Conservation (phyloP, 768 basidiomycete genomes). For the Coprinellus micaceus region DNA sequence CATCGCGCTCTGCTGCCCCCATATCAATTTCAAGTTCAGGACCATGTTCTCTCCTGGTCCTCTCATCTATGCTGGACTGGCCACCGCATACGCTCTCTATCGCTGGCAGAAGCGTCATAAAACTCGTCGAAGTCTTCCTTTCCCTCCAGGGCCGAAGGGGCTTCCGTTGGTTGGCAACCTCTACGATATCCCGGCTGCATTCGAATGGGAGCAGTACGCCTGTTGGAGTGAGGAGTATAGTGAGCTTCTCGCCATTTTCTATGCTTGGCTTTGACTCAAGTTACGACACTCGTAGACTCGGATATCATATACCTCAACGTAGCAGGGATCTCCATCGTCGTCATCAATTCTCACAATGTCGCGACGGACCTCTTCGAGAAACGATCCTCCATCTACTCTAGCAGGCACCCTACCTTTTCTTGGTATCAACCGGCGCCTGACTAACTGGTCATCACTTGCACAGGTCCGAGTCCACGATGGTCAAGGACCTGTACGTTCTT, state of each 20-base stretch:
- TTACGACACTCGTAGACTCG: slow-evolving; percentile 18
- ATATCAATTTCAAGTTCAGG: no score
- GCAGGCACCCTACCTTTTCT: slow-evolving; percentile 7
- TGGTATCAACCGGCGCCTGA: background rate
- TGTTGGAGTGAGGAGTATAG: slow-evolving; percentile 37
- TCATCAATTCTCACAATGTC: slow-evolving; percentile 31
- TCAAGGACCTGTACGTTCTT: slow-evolving; percentile 13
- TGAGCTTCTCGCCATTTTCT: slow-evolving; percentile 11
- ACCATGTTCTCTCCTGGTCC: background rate
- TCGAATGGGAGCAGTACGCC: slow-evolving; percentile 35
- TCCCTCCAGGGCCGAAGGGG: slow-evolving; percentile 40
- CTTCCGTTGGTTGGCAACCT: slow-evolving; percentile 40
- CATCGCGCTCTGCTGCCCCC: no score
- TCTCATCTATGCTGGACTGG: background rate
- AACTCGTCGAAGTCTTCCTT: slow-evolving; percentile 16
- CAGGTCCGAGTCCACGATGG: slow-evolving; percentile 8
- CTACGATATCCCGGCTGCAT: slow-evolving; percentile 32
- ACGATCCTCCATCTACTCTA: slow-evolving; percentile 36
- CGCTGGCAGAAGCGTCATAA: background rate
- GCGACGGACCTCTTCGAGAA: slow-evolving; percentile 38
- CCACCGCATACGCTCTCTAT: background rate
- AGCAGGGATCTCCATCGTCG: slow-evolving; percentile 19
- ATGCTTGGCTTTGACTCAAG: background rate
- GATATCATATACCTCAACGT: slow-evolving; percentile 23
- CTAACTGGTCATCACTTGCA: background rate